Conservation (phyloP, 1,284 basidiomycete species). For the Singerocomus rubriflavus region DNA sequence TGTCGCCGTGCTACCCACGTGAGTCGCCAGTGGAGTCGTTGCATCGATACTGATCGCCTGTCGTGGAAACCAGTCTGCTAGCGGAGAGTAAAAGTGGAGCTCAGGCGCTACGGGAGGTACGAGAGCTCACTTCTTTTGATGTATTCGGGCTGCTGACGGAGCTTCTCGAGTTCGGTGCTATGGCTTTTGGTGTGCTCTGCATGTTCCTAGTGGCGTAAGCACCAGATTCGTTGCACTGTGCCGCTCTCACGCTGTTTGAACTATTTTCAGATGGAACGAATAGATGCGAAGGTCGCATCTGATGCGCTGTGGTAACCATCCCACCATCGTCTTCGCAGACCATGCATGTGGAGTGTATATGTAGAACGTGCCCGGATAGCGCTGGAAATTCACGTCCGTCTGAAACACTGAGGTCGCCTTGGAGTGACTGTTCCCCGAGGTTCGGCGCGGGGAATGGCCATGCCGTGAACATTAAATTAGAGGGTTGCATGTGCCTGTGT, state of each 20-base stretch:
- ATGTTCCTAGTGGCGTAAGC: conserved; percentile 86
- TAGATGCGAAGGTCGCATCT: conserved; percentile 35
- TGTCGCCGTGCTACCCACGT: conserved; percentile 87
- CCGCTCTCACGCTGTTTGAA: conserved; percentile 16
- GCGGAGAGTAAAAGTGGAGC: conserved; percentile 81
- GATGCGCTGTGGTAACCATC: conserved; percentile 8
- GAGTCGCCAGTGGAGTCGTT: conserved; percentile 34
- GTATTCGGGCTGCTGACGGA: conserved; percentile 17
- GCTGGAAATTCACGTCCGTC: background rate
- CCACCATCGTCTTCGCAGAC: background rate
- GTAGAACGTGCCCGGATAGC: conserved; percentile 12
- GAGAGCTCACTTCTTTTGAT: conserved; percentile 20
- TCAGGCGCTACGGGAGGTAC: conserved; percentile 83
- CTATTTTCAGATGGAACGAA: conserved; percentile 74
- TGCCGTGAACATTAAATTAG: conserved; percentile 34
- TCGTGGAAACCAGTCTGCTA: conserved; percentile 54
- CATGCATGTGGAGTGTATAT: background rate
- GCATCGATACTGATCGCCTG: conserved; percentile 12
- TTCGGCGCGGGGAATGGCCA: conserved; percentile 8
- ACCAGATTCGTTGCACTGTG: conserved; percentile 17
- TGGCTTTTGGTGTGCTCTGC: conserved; percentile 84
- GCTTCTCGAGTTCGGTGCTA: conserved; percentile 71
- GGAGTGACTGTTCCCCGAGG: conserved; percentile 3
- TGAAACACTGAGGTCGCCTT: background rate
- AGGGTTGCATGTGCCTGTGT: conserved; percentile 13